Percentiles rank a stretch among this genome's conserved stretches.
phyloP scores from a whole-genome alignment of 2,329 filamentous ascomycete species.

The Ceratocystis papillata region DNA sequence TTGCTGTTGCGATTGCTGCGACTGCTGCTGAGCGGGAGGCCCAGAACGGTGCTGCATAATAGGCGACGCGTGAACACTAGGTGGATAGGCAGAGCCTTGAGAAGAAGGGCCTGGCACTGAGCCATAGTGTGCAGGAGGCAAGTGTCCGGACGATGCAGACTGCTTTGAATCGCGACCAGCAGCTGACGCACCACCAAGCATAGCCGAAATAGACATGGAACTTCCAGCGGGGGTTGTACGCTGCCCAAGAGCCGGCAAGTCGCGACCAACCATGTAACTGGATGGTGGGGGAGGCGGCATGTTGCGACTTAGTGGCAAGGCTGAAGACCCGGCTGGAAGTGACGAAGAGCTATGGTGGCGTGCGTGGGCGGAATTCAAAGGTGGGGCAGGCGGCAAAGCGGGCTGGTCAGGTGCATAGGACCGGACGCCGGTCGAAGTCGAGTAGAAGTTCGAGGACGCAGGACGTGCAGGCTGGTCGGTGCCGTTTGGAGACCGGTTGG shows the following conservation, averaged over 20 bases:
- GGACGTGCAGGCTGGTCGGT: conserved; percentile 11
- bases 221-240: conserved; percentile 40
- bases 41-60: conserved; percentile 37
- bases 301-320: conserved; percentile 33
- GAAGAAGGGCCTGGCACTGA: conserved; percentile 35
- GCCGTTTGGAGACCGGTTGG: conserved; percentile 15
- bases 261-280: conserved; percentile 41
- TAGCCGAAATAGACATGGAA: conserved; percentile 52
- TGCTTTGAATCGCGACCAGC: conserved; percentile 36
- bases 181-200: conserved; percentile 37
- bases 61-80: conserved; percentile 45
- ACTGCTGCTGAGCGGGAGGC: conserved; percentile 2
- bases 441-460: conserved; percentile 17
- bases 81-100: conserved; percentile 37
- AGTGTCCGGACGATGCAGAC: conserved; percentile 29
- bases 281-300: conserved; percentile 31
- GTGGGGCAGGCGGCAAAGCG: conserved; percentile 23
- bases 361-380: conserved; percentile 33
- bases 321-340: conserved; percentile 28
- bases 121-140: conserved; percentile 36
- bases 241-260: conserved; percentile 42
- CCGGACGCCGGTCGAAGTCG: conserved; percentile 14
- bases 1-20: conserved; percentile 5
- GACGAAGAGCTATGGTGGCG: conserved; percentile 39
- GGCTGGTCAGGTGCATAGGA: conserved; percentile 23